Base-by-base conservation (phyloP, 192 early-diverging fungal genomes). In the Mortierella alpina region DNA sequence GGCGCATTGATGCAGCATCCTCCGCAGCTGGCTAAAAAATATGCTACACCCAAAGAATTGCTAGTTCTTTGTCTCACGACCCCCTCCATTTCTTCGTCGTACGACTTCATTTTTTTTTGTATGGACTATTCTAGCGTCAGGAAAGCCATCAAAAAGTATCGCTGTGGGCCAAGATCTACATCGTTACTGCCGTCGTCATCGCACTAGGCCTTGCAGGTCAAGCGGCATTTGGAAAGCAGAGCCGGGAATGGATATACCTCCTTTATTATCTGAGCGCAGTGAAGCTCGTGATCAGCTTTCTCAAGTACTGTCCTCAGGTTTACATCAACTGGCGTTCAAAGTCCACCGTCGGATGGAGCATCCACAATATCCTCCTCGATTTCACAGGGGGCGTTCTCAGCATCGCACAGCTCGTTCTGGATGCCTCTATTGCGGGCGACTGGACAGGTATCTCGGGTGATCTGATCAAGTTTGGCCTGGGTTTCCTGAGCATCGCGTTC, bases 301-400 rank as follows among this genome's bases (percentile, higher is more conserved):
- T 96, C 72, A 98, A 97, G 76, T 95, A 94, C 66, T 66, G 91
- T 4, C 93, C 93, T 49, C 93, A 95, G 58, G 86, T 61, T 11
- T 92, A 86, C 73, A 62, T 95, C 59, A 98, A 98, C 72, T 92
- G 82, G 68, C 40, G 57, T 22, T 86, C 90, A 22, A 84, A 92
- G 69, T 95, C 93, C 1, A 98, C 97, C 2, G 89, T 87, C 0
- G 97, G 97, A 1, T 98, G 96, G 96, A 93, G 91, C 57, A 95
- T 97, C 55, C 88, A 92, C 55, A 96, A 95, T 59, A 96, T 97
- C 62, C 52, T 97, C 7, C 84, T 97, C 54, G 97, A 98, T 74
- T 92, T 95, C 39, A 90, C 91, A 18, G 97, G 97, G 44, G 97
- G 97, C 0, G 48, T 82, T 0, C 70, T 96, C 45, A 95, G 94